Evolutionary conservation across 108 stramenopile species (phyloP), one percentile per base, ranked within the genome.

Genomic region (Nitzschia sp.): DNA sequence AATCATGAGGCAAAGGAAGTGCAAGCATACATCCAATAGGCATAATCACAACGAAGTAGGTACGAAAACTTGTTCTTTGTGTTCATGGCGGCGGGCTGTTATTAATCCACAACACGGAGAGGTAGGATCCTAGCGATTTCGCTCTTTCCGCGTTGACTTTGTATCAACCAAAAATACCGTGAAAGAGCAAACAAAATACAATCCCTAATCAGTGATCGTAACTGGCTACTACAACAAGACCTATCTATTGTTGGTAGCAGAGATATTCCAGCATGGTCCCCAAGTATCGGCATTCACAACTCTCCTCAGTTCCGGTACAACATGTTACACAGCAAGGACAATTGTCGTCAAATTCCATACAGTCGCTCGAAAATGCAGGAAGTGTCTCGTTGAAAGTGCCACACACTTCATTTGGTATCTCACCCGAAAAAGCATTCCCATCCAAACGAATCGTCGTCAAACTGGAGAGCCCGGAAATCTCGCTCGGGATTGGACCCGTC

Each of bases 321-420:
- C 75, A 76, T 3, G 44, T 43, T n/a, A 69, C 65, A 48, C 75
- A 76, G 43, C 75, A 76, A 41, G 69, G 69, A 51, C 75, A 76
- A 26, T 65, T 53, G 44, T 65, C 75, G 9, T 68, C 57, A 51
- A 76, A 76, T n/a, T 76, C 75, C 9, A 9, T 22, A 21, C 75
- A 76, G 34, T 76, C 75, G 37, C 65, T 48, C 9, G 24, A 43
- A 46, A 76, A 76, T 14, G 39, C 55, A 20, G 75, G 75, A 52
- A 20, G 57, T 3, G 75, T 76, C 19, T 12, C 34, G 53, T 70
- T 48, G 68, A 68, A 76, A 8, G 48, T 42, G 12, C 41, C 29
- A 41, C 75, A 76, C 15, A 76, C 62, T 41, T 20, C 24, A 5
- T n/a, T 11, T 0, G 75, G 75, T 14, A 76, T 65, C 6, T 0